Percentiles rank a stretch among this genome's conserved stretches.
phyloP scores from a whole-genome alignment of 2,329 filamentous ascomycete species.

The Rachicladosporium sp. region DNA sequence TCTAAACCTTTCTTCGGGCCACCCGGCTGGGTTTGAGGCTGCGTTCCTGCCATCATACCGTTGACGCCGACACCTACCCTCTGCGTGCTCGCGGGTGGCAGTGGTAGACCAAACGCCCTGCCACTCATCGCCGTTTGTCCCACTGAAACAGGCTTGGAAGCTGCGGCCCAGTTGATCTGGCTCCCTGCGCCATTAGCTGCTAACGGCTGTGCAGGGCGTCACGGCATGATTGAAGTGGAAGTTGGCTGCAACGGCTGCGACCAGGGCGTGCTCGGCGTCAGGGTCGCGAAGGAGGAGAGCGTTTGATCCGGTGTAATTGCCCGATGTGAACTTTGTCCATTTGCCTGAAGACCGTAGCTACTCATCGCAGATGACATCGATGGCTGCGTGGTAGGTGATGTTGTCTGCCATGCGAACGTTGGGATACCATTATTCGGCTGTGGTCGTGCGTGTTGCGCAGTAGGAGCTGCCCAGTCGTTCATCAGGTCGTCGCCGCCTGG shows the following conservation, averaged over 20 bases:
- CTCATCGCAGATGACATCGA: constrained; percentile 4
- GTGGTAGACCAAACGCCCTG: neutral
- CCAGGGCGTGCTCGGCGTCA: constrained; percentile 28
- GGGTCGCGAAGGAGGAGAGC: constrained; percentile 20
- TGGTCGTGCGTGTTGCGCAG: constrained; percentile 7
- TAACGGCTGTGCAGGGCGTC: constrained; percentile 17
- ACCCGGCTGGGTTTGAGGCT: constrained; percentile 19
- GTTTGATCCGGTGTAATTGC: constrained; percentile 25
- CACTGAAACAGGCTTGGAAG: constrained; percentile 2
- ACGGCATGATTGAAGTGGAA: constrained; percentile 15
- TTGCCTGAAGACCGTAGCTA: constrained; percentile 8
- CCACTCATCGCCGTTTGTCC: neutral
- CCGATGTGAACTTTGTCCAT: constrained; percentile 3
- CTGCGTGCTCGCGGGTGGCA: constrained; percentile 2
- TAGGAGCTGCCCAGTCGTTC: constrained; percentile 31
- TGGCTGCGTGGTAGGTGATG: constrained; percentile 5
- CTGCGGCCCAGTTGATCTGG: constrained; percentile 8
- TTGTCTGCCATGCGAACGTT: constrained; percentile 34
- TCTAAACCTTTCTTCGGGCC: constrained; percentile 39
- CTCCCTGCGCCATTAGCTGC: constrained; percentile 10
- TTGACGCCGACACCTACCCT: too few relatives aligned
- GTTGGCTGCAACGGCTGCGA: constrained; percentile 26
- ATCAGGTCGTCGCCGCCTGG: constrained; percentile 25
- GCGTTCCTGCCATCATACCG: neutral
- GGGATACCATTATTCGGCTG: constrained; percentile 21